Conservation (phyloP, 2,329 filamentous ascomycete species). For the Phyllosticta ampelicida region DNA sequence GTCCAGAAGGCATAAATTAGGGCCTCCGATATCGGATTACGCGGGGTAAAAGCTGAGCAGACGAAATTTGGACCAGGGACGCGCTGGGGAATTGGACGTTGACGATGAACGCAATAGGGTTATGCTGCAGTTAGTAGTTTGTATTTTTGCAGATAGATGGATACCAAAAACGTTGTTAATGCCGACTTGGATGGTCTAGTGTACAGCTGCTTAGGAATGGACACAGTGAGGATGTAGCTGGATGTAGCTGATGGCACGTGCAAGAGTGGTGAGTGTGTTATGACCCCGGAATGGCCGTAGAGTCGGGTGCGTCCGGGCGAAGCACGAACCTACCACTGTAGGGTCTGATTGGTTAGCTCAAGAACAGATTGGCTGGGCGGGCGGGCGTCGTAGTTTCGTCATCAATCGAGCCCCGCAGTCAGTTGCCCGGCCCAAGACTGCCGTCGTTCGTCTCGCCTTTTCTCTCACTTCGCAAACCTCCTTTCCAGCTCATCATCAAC, state of each 20-base stretch:
- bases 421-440: not conserved
- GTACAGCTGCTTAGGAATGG: not conserved
- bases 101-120: not conserved
- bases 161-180: not conserved
- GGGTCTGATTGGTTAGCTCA: too few species aligned
- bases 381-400: not conserved
- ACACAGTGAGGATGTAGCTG: not conserved
- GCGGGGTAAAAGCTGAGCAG: not conserved
- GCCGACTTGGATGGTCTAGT: not conserved
- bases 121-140: not conserved
- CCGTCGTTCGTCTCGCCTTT: not conserved
- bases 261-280: not conserved
- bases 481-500: constrained; percentile 5
- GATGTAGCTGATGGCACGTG: not conserved
- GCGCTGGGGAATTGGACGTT: not conserved
- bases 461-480: constrained; percentile 1
- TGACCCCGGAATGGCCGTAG: too few species aligned
- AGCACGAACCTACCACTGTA: too few species aligned
- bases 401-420: not conserved
- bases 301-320: too few species aligned
- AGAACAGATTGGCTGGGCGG: constrained; percentile 5
- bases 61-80: constrained; percentile 3
- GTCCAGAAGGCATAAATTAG: constrained; percentile 40
- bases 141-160: not conserved
- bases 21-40: constrained; percentile 19